These are phyloP conservation scores for Cercospora sp. DNA, from an alignment of 2,329 filamentous ascomycete species.

Conservation along the genomic window DNA sequence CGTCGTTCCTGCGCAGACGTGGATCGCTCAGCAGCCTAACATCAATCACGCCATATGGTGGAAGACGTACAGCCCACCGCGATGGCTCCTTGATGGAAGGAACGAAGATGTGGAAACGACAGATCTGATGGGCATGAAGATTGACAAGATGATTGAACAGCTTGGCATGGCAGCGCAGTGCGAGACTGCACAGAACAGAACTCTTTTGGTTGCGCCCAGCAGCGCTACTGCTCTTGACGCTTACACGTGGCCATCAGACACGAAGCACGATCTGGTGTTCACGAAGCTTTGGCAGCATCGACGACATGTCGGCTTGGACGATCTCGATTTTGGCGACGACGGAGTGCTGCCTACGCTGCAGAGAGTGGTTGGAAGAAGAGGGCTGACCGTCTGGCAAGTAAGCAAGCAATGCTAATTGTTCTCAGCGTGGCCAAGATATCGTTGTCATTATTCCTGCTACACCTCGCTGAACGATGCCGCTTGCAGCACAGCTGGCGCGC, in stretches of 20 bases:
- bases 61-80: slow-evolving; percentile 81
- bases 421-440: neutral
- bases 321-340: slow-evolving; percentile 76
- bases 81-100: slow-evolving; percentile 76
- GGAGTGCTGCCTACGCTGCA: slow-evolving; percentile 70
- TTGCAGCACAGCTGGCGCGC: no score
- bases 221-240: slow-evolving; percentile 70
- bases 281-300: slow-evolving; percentile 68
- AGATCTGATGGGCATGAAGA: slow-evolving; percentile 72
- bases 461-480: no score
- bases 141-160: slow-evolving; percentile 59
- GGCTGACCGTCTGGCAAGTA: slow-evolving; percentile 48
- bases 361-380: slow-evolving; percentile 56
- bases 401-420: slow-evolving; percentile 39
- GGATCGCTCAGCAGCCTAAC: slow-evolving; percentile 66
- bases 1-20: slow-evolving; percentile 72
- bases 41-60: slow-evolving; percentile 75
- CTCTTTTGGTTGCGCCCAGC: slow-evolving; percentile 65
- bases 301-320: slow-evolving; percentile 73
- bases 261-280: slow-evolving; percentile 47
- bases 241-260: slow-evolving; percentile 39
- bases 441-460: no score
- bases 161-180: slow-evolving; percentile 63
- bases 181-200: slow-evolving; percentile 52
- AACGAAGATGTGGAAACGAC: slow-evolving; percentile 69